Conservation (phyloP, 2,329 filamentous ascomycete genomes). For the Grosmannia huntii region DNA sequence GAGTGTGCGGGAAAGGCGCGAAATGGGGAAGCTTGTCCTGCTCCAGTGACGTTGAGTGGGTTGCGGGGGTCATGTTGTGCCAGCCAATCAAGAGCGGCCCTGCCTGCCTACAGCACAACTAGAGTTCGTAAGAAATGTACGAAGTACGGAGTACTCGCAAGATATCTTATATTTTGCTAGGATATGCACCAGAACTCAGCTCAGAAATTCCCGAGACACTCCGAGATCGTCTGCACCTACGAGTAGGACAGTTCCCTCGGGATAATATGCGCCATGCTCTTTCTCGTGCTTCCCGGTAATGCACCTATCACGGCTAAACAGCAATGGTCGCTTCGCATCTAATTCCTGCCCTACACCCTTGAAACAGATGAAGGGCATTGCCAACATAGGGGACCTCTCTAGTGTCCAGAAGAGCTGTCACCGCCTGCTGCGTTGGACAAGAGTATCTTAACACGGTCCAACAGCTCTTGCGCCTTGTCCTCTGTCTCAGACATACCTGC, state of each 20-base stretch:
- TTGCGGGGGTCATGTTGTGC: neutral
- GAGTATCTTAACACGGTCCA: constrained; percentile 5
- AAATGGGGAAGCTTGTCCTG: neutral
- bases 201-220: too few species aligned
- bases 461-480: constrained; percentile 1
- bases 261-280: too few species aligned
- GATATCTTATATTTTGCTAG: too few species aligned
- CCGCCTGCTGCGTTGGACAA: neutral
- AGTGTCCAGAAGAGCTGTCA: neutral
- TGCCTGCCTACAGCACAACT: neutral
- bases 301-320: too few species aligned
- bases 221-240: too few species aligned
- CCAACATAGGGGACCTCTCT: neutral
- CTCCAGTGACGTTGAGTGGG: neutral
- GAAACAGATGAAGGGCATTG: neutral
- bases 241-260: too few species aligned
- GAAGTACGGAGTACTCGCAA: too few species aligned
- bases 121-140: too few species aligned
- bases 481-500: constrained; percentile 14
- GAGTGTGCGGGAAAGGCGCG: neutral
- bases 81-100: neutral
- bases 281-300: too few species aligned
- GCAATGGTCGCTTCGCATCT: too few species aligned
- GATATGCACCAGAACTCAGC: too few species aligned
- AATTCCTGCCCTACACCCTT: neutral